Evolutionary conservation across 2,329 filamentous ascomycete species (phyloP).

Genomic region (Sporothrix dimorphospora): DNA sequence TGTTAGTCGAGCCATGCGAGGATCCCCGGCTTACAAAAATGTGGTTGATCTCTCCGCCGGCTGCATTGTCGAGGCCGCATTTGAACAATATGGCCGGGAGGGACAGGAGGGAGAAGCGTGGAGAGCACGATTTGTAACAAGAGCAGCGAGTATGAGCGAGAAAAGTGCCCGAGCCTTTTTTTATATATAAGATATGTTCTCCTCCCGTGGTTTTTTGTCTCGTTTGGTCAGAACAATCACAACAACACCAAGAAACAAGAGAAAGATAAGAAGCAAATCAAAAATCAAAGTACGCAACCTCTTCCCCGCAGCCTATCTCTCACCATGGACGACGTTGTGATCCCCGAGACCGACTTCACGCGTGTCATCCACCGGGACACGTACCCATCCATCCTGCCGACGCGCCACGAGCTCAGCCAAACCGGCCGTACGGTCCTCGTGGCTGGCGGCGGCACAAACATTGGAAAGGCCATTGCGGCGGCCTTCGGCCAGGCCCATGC

Average conservation of each 20-base stretch:
- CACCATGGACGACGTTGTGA: not conserved
- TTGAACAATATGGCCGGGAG: too few species aligned
- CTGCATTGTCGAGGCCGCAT: too few species aligned
- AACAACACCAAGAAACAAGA: too few species aligned
- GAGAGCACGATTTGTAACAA: too few species aligned
- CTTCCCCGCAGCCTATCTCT: not conserved
- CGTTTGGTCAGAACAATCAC: too few species aligned
- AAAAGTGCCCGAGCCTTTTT: too few species aligned
- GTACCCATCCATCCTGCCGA: conserved; percentile 45
- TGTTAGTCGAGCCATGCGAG: not conserved
- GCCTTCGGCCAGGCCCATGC: conserved; percentile 27
- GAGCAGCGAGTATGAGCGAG: too few species aligned
- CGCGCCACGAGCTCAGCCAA: conserved; percentile 46
- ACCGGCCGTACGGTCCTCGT: conserved; percentile 46
- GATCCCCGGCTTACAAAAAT: not conserved
- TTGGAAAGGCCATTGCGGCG: conserved; percentile 32
- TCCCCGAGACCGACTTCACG: conserved; percentile 22
- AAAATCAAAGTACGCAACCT: not conserved
- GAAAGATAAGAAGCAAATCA: not conserved
- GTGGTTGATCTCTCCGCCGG: too few species aligned
- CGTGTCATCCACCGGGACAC: conserved; percentile 38
- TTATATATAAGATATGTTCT: too few species aligned
- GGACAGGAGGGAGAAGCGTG: too few species aligned
- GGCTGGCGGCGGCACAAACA: conserved; percentile 30
- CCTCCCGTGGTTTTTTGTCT: too few species aligned